Percentiles rank a stretch among this genome's conserved stretches.
Conservation (phyloP, 2,329 filamentous ascomycete species). For the Dryadomyces quercus-mongolicae region DNA sequence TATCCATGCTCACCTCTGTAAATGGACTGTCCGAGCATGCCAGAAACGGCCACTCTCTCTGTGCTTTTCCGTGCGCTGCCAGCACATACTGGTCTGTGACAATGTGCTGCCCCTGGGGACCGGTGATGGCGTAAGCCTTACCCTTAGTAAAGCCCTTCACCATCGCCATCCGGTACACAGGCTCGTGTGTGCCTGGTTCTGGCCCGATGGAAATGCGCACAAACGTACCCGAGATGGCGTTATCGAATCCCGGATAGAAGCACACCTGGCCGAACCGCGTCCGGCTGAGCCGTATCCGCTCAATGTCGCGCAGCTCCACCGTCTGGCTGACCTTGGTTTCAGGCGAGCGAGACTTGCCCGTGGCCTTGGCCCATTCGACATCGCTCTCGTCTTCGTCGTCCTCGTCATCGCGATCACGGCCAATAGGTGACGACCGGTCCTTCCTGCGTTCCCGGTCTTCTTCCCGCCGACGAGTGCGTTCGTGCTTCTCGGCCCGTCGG, state of each 20-base stretch:
- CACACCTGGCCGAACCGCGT: constrained; percentile 82
- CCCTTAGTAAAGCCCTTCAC: constrained; percentile 76
- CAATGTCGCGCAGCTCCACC: constrained; percentile 67
- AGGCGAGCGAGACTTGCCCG: constrained; percentile 37
- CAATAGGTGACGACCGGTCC: constrained; percentile 24
- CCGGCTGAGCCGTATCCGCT: constrained; percentile 72
- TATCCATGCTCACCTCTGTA: constrained; percentile 51
- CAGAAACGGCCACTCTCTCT: constrained; percentile 81
- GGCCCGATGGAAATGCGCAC: constrained; percentile 73
- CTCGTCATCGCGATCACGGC: constrained; percentile 29
- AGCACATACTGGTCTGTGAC: constrained; percentile 77
- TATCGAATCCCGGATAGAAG: constrained; percentile 84
- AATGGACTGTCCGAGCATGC: constrained; percentile 77
- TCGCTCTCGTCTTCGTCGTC: constrained; percentile 61
- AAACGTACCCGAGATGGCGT: constrained; percentile 72
- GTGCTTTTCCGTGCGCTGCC: constrained; percentile 69
- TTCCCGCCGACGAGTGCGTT: constrained; percentile 50
- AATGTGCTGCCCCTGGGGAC: constrained; percentile 60
- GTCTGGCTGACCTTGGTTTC: constrained; percentile 54
- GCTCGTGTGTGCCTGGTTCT: constrained; percentile 57
- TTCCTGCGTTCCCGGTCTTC: constrained; percentile 49
- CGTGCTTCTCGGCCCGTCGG: constrained; percentile 51
- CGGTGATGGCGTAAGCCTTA: constrained; percentile 72
- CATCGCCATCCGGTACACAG: constrained; percentile 75
- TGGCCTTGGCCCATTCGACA: constrained; percentile 57